phyloP scores from a whole-genome alignment of 176 grass and related monocot genomes.

The Elymus sibiricus region DNA sequence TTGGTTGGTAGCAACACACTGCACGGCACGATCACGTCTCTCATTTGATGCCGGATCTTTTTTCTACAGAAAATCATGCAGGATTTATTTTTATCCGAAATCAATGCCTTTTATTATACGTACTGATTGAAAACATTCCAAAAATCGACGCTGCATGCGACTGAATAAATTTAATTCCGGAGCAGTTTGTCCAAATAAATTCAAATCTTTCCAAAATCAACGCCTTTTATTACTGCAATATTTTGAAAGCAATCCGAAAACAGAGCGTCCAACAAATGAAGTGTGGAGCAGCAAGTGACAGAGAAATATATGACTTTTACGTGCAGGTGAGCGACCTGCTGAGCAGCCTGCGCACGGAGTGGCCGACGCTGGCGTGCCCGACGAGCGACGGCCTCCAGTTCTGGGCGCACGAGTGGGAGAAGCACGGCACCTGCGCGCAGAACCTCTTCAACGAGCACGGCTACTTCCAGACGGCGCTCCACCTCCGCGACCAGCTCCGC shows the following conservation, averaged over 20 bases:
- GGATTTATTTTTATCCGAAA: too few species aligned
- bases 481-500: constrained; percentile 43
- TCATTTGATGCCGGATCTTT: too few species aligned
- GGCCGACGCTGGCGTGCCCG: constrained; percentile 91
- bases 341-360: constrained; percentile 36
- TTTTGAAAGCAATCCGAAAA: not conserved
- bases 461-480: constrained; percentile 73
- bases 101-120: too few species aligned
- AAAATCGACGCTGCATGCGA: not conserved
- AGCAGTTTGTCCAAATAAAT: not conserved
- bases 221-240: not conserved
- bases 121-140: too few species aligned
- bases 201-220: not conserved
- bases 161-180: not conserved
- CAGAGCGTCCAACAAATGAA: not conserved
- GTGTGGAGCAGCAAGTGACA: too few species aligned
- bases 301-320: not conserved
- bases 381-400: constrained; percentile 54
- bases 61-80: too few species aligned
- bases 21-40: too few species aligned
- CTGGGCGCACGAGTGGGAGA: constrained; percentile 94
- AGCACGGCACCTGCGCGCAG: constrained; percentile 85
- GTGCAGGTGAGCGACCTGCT: constrained; percentile 67
- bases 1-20: not conserved
- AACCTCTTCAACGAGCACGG: constrained; percentile 56